These are phyloP conservation scores for Tylopilus sp. DNA, from an alignment of 768 basidiomycete species.

Conservation along the genomic window DNA sequence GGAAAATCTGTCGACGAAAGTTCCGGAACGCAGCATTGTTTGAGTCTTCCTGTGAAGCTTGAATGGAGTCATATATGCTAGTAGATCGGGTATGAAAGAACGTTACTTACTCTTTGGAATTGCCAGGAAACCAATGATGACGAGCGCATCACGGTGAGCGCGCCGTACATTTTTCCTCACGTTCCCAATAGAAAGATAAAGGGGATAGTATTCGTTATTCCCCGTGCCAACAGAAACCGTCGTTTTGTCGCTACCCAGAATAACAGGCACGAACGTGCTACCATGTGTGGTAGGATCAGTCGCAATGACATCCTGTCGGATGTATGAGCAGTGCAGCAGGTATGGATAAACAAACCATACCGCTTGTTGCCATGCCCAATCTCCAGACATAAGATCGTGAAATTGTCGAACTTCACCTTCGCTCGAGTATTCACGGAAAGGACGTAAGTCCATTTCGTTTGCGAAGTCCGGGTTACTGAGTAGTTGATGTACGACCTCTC, in stretches of 20 bases:
- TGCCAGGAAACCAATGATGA: conserved; percentile 23
- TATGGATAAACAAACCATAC: background rate
- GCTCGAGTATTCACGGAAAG: background rate
- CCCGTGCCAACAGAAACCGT: background rate
- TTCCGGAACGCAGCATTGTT: background rate
- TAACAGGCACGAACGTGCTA: background rate
- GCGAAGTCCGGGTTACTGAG: too few species aligned
- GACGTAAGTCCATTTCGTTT: background rate
- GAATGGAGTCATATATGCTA: background rate
- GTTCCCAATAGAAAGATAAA: conserved; percentile 4
- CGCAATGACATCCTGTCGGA: background rate
- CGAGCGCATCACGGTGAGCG: background rate
- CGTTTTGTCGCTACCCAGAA: background rate
- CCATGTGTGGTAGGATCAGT: background rate
- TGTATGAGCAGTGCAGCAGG: background rate
- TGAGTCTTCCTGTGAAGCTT: background rate
- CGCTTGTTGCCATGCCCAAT: background rate
- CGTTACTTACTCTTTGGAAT: conserved; percentile 32
- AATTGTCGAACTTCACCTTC: too few species aligned
- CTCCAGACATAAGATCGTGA: background rate
- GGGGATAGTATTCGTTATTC: background rate
- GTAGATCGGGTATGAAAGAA: background rate
- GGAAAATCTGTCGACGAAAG: background rate
- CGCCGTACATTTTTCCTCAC: background rate
- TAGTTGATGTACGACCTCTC: too few species aligned